phyloP scores from a whole-genome alignment of 2,329 filamentous ascomycete genomes.

The Hypoxylon sp. region DNA sequence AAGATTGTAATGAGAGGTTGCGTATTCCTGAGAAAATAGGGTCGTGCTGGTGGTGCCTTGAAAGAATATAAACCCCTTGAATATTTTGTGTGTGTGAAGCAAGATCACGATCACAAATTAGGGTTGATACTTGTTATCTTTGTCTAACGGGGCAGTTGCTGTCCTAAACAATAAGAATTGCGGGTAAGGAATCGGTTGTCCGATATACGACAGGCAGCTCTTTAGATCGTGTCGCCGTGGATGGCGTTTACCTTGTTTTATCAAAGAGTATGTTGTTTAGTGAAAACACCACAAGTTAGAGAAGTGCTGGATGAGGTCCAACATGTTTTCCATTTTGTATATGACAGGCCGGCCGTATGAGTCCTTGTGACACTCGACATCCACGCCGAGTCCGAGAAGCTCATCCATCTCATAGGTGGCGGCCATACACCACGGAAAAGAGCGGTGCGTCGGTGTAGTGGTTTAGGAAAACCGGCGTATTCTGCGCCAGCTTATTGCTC shows the following conservation, averaged over 20 bases:
- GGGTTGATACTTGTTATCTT: not conserved
- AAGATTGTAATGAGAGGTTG: too few species aligned
- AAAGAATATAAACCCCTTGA: conserved; percentile 1
- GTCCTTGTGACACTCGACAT: too few species aligned
- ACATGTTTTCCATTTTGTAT: not conserved
- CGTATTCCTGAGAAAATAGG: not conserved
- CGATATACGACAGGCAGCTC: not conserved
- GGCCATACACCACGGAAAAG: too few species aligned
- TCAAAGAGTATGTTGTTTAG: not conserved
- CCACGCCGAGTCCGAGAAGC: too few species aligned
- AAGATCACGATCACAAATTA: conserved; percentile 2
- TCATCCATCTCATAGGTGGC: too few species aligned
- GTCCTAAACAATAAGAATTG: not conserved
- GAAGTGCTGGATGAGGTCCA: not conserved
- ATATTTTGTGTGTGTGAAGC: not conserved
- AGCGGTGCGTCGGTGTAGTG: too few species aligned
- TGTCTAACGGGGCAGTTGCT: not conserved
- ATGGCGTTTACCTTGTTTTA: not conserved
- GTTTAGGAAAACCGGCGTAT: too few species aligned
- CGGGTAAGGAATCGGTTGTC: not conserved
- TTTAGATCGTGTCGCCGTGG: not conserved
- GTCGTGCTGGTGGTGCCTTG: not conserved
- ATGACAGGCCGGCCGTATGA: not conserved
- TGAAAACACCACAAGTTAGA: not conserved
- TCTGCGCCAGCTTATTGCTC: too few species aligned